Percentiles rank a stretch among this genome's conserved stretches.
Conservation (phyloP, 805 yeast species). For the Starmerella stigmatis region DNA sequence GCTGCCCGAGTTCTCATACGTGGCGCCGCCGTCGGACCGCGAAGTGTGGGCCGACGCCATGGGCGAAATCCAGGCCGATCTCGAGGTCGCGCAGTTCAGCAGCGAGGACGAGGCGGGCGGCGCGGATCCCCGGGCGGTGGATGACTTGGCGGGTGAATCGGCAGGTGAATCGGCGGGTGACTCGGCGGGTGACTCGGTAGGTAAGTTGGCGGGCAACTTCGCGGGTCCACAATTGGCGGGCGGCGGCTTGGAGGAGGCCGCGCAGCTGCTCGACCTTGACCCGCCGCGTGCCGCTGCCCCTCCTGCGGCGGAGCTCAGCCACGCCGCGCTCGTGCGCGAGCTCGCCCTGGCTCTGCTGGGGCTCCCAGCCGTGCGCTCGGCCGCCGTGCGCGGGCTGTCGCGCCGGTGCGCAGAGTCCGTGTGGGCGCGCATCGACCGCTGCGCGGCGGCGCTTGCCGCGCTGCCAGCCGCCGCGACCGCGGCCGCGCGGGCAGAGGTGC, state of each 20-base stretch:
- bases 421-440: background rate
- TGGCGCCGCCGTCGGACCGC: background rate
- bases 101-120: background rate
- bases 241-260: too few relatives aligned
- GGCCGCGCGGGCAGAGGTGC: background rate
- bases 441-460: background rate
- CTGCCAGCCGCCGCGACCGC: background rate
- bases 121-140: too few relatives aligned
- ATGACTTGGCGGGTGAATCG: too few relatives aligned
- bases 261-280: background rate
- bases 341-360: background rate
- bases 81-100: background rate
- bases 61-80: background rate
- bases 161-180: too few relatives aligned
- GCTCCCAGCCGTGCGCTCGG: too few relatives aligned
- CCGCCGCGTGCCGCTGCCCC: too few relatives aligned
- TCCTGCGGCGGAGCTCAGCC: background rate
- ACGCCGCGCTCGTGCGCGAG: conserved; percentile 5
- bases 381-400: background rate
- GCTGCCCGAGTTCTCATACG: conserved; percentile 5
- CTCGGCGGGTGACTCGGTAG: too few relatives aligned
- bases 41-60: conserved; percentile 5
- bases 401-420: background rate
- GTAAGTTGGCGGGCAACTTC: too few relatives aligned
- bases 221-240: too few relatives aligned